Evolutionary conservation across 768 basidiomycete species (phyloP), one percentile per base, ranked within the genome.

Genomic region (Multifurca ochricompacta): DNA sequence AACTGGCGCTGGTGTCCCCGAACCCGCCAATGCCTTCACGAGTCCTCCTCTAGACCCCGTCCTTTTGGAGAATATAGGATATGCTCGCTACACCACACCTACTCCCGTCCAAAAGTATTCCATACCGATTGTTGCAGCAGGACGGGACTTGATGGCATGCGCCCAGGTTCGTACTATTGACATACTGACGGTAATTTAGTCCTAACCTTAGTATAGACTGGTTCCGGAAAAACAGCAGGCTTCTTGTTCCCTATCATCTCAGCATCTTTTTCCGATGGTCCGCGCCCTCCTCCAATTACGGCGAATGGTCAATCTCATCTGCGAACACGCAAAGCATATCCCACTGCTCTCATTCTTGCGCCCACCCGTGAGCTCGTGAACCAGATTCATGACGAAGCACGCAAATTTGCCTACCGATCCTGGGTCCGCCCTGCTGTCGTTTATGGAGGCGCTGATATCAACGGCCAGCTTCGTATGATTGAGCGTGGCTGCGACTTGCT

Each of bases 101-200:
- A 99, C 96, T 47, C 96, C 96, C 21, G 96, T 99, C 63, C 96
- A 99, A 83, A 98, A 98, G 78, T 95, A 98, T 71, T 98, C 96
- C 62, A 87, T 99, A 66, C 96, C 96, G 68, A 98, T 98, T 68
- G 94, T 99, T 63, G 87, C 92, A 54, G 81, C 74, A 62, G 83
- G 85, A 64, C 78, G 88, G 70, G 90, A 92, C 72, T 76, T 92
- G 72, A 94, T 95, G 91, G 91, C 91, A 60, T 94, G 91, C 69
- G 91, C 91, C 64, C 88, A 91, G 77, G 88, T 85, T 63, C 56
- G 79, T 67, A 19, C 32, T 43, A 9, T 49, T 16, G 27, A 32
- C 13, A 30, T 49, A 1, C 35, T 45, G 14, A 53, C 59, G 59
- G 62, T 55, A 48, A 50, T 60, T 11, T 23, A 44, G 49, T 39